Conservation (phyloP, 176 grass and related monocot species). For the Oryza longistaminata region DNA sequence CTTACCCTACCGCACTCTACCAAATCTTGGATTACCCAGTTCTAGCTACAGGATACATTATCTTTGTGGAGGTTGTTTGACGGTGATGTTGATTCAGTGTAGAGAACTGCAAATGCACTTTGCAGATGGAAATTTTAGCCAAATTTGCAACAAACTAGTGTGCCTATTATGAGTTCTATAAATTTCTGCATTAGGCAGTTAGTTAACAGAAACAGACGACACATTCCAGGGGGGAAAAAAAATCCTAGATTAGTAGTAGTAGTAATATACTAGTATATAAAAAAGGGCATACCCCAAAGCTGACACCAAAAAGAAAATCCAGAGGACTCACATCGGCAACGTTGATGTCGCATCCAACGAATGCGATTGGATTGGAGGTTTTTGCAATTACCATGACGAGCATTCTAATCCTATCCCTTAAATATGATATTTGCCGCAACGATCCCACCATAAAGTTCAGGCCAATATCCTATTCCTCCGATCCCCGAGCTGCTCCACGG, state of each 20-base stretch:
- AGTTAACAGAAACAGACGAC: neutral
- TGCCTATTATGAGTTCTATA: neutral
- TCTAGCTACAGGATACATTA: neutral
- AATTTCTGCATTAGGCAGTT: neutral
- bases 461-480: neutral
- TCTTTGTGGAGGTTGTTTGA: neutral
- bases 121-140: neutral
- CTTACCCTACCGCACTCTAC: neutral
- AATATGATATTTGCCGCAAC: conserved; percentile 8
- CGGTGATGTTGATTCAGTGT: neutral
- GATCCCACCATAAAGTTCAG: neutral
- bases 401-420: neutral
- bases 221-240: neutral
- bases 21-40: neutral
- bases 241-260: neutral
- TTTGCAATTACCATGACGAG: neutral
- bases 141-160: neutral
- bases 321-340: neutral
- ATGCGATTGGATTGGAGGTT: neutral
- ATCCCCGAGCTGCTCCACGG: conserved; percentile 13
- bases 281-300: neutral
- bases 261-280: neutral
- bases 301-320: neutral
- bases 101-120: neutral
- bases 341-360: conserved; percentile 14